Percentiles rank a stretch among this genome's conserved stretches.
phyloP scores from a whole-genome alignment of 2,329 filamentous ascomycete genomes.

The Cyphellophora europaea region DNA sequence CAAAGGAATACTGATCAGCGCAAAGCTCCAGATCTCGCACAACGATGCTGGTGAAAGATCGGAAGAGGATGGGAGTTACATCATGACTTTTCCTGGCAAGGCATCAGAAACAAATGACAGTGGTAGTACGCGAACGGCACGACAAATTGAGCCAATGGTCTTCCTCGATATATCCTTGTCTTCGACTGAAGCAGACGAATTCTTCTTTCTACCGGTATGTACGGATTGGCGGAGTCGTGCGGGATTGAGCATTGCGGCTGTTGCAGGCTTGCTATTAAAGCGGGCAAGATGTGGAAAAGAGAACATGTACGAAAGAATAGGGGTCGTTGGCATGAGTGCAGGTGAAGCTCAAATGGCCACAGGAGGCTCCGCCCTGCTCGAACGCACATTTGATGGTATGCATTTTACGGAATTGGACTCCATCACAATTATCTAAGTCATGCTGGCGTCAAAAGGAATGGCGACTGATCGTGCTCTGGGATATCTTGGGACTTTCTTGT shows the following conservation, averaged over 20 bases:
- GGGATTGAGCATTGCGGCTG: not conserved
- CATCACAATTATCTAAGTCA: too few relatives aligned
- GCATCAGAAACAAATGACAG: not conserved
- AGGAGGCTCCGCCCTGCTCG: too few relatives aligned
- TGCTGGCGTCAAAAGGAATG: too few relatives aligned
- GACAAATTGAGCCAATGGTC: too few relatives aligned
- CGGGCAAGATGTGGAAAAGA: not conserved
- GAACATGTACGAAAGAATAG: not conserved
- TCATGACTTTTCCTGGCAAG: not conserved
- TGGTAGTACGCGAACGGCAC: too few relatives aligned
- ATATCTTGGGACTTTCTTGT: too few relatives aligned
- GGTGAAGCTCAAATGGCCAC: not conserved
- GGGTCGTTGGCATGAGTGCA: not conserved
- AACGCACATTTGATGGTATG: too few relatives aligned
- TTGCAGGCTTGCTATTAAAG: not conserved
- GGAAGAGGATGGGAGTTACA: not conserved
- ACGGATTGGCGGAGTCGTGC: not conserved
- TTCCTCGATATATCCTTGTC: too few relatives aligned
- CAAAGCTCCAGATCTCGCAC: not conserved
- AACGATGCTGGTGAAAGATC: not conserved
- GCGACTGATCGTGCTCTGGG: too few relatives aligned
- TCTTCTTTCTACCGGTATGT: too few relatives aligned
- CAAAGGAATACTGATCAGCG: not conserved
- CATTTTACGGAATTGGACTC: too few relatives aligned
- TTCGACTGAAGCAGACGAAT: too few relatives aligned